A percentile compares a stretch with the other conserved stretches of the same genome.
Conservation (phyloP, 768 basidiomycete species). For the Leccinum pellstonianum region DNA sequence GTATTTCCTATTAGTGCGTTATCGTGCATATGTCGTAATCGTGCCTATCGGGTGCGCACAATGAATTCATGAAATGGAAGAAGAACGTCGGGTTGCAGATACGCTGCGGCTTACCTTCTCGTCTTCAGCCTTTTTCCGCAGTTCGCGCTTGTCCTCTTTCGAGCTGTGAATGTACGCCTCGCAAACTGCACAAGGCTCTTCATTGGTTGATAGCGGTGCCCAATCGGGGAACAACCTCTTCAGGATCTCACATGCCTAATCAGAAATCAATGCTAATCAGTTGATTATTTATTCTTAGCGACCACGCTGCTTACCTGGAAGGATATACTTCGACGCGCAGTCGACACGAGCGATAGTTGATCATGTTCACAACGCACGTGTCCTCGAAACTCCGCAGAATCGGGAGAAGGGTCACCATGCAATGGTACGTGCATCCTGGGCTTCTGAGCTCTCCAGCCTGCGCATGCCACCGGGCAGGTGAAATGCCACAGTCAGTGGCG, state of each 20-base stretch:
- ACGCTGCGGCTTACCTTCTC: slow-evolving; percentile 58
- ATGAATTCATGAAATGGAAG: slow-evolving; percentile 22
- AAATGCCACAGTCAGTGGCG: slow-evolving; percentile 13
- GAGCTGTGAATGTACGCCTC: slow-evolving; percentile 52
- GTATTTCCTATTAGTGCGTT: slow-evolving; percentile 47
- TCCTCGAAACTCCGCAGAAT: slow-evolving; percentile 49
- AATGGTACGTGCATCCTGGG: slow-evolving; percentile 73
- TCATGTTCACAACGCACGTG: slow-evolving; percentile 78
- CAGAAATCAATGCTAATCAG: slow-evolving; percentile 11
- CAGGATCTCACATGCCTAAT: slow-evolving; percentile 58
- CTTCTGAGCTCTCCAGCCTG: slow-evolving; percentile 71
- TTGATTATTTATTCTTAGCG: slow-evolving; percentile 7
- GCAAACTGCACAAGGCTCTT: slow-evolving; percentile 64
- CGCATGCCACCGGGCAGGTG: slow-evolving; percentile 7
- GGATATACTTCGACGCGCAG: slow-evolving; percentile 62
- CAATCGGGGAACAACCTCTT: slow-evolving; percentile 62
- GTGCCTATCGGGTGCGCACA: slow-evolving; percentile 44
- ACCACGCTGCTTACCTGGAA: slow-evolving; percentile 42
- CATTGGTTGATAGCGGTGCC: slow-evolving; percentile 50
- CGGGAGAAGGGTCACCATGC: slow-evolving; percentile 66
- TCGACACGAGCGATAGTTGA: slow-evolving; percentile 51
- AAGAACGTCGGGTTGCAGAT: slow-evolving; percentile 8
- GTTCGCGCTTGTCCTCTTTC: slow-evolving; percentile 59
- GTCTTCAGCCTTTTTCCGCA: slow-evolving; percentile 67
- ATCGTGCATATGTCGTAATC: slow-evolving; percentile 62